Percentiles rank a stretch among this genome's conserved stretches.
These are phyloP conservation scores for Dissophora globulifera DNA, from an alignment of 192 early-diverging fungal species.

Conservation along the genomic window DNA sequence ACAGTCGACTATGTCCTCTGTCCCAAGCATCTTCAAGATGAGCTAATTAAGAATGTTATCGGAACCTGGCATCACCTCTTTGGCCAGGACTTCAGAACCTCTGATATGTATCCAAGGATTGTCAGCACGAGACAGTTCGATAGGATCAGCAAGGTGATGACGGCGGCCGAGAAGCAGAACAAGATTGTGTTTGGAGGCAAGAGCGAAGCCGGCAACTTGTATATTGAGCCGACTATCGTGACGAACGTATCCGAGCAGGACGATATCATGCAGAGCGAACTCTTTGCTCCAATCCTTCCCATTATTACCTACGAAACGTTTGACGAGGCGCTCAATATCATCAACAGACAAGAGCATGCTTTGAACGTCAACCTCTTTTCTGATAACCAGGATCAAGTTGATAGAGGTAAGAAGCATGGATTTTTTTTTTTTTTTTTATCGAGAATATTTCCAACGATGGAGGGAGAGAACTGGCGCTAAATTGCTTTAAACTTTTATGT, in stretches of 20 bases:
- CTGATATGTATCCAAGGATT: slow-evolving; percentile 58
- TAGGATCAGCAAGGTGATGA: slow-evolving; percentile 57
- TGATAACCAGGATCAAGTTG: slow-evolving; percentile 51
- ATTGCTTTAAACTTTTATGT: slow-evolving; percentile 2
- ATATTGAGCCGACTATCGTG: slow-evolving; percentile 68
- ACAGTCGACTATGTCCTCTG: slow-evolving; percentile 77
- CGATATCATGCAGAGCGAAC: slow-evolving; percentile 65
- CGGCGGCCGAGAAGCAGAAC: slow-evolving; percentile 49
- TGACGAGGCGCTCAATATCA: slow-evolving; percentile 66
- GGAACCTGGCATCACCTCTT: slow-evolving; percentile 50
- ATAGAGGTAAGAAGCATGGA: slow-evolving; percentile 54
- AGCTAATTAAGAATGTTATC: slow-evolving; percentile 58
- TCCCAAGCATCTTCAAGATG: slow-evolving; percentile 55
- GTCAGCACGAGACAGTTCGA: slow-evolving; percentile 61
- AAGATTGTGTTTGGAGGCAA: slow-evolving; percentile 60
- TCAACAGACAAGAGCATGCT: slow-evolving; percentile 73
- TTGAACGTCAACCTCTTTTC: slow-evolving; percentile 82
- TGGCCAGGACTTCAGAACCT: slow-evolving; percentile 47
- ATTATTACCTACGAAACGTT: slow-evolving; percentile 66
- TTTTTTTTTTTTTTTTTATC: background rate
- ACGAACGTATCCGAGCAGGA: slow-evolving; percentile 55
- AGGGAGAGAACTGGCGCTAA: background rate
- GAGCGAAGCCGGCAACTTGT: slow-evolving; percentile 42
- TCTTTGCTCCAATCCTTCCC: slow-evolving; percentile 76
- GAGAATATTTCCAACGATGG: too few relatives aligned